phyloP scores from a whole-genome alignment of 2,329 filamentous ascomycete genomes.

The Pestalotiopsis sp. region DNA sequence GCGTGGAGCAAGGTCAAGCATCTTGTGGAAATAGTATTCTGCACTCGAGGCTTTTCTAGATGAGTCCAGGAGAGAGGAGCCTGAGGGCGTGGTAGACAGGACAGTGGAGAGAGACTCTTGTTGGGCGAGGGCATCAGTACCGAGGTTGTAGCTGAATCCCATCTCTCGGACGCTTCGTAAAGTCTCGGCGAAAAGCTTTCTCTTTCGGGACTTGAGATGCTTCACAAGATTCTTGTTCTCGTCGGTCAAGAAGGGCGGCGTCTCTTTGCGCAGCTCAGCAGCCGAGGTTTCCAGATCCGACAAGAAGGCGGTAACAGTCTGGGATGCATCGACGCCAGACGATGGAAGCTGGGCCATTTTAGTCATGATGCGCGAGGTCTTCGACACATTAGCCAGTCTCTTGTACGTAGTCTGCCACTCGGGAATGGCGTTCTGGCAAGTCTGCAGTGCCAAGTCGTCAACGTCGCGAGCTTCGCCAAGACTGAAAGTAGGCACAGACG shows the following conservation, averaged over 20 bases:
- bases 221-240: slow-evolving; percentile 85
- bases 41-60: slow-evolving; percentile 39
- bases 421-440: slow-evolving; percentile 37
- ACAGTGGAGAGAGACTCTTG: slow-evolving; percentile 74
- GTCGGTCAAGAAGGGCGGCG: slow-evolving; percentile 77
- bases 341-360: slow-evolving; percentile 57
- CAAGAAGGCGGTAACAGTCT: slow-evolving; percentile 69
- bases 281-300: slow-evolving; percentile 68
- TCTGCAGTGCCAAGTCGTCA: slow-evolving; percentile 32
- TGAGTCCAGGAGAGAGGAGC: slow-evolving; percentile 27
- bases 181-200: slow-evolving; percentile 86
- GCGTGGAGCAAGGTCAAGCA: slow-evolving; percentile 71
- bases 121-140: slow-evolving; percentile 69
- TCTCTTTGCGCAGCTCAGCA: slow-evolving; percentile 77
- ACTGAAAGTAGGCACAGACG: neutral
- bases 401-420: slow-evolving; percentile 51
- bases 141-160: slow-evolving; percentile 85
- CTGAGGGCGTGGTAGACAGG: slow-evolving; percentile 58
- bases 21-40: slow-evolving; percentile 77
- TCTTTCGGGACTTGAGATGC: slow-evolving; percentile 88
- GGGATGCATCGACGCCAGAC: slow-evolving; percentile 55
- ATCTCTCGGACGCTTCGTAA: slow-evolving; percentile 82
- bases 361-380: slow-evolving; percentile 75
- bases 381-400: slow-evolving; percentile 70
- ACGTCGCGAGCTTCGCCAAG: slow-evolving; percentile 16